These are phyloP conservation scores for Oryza rufipogon DNA, from an alignment of 176 grass and related monocot species.

Conservation along the genomic window DNA sequence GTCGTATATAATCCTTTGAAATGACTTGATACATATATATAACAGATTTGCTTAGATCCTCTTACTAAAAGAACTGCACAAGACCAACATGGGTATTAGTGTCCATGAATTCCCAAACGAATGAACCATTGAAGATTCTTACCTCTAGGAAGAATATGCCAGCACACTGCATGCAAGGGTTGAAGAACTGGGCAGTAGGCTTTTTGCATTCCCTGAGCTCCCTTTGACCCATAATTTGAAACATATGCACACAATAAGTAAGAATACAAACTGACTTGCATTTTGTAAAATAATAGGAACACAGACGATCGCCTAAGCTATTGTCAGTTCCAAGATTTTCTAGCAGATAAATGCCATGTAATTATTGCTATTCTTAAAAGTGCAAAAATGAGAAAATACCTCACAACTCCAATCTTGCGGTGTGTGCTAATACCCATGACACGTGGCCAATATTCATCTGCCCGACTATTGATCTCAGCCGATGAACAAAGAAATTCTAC, in stretches of 20 bases:
- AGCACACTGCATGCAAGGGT: constrained; percentile 97
- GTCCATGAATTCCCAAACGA: too few species aligned
- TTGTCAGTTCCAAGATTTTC: too few species aligned
- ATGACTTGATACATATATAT: too few species aligned
- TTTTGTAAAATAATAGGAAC: background rate
- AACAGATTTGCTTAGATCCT: too few species aligned
- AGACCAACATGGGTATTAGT: too few species aligned
- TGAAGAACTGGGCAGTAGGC: constrained; percentile 83
- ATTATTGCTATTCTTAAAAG: too few species aligned
- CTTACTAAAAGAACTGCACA: too few species aligned
- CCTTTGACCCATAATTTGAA: constrained; percentile 70
- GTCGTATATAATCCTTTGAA: too few species aligned
- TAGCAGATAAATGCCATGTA: too few species aligned
- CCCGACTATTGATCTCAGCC: constrained; percentile 46
- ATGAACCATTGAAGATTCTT: constrained; percentile 14
- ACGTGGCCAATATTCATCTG: constrained; percentile 60
- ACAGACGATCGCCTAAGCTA: too few species aligned
- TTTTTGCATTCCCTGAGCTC: constrained; percentile 54
- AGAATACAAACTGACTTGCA: background rate
- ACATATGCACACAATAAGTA: constrained; percentile 43
- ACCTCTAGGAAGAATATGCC: constrained; percentile 95
- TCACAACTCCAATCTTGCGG: constrained; percentile 13
- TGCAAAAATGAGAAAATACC: constrained; percentile 30
- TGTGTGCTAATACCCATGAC: constrained; percentile 55
- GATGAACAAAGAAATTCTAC: constrained; percentile 63